Evolutionary conservation across 108 stramenopile genomes (phyloP).

Genomic region (Cyclotella distinguenda): DNA sequence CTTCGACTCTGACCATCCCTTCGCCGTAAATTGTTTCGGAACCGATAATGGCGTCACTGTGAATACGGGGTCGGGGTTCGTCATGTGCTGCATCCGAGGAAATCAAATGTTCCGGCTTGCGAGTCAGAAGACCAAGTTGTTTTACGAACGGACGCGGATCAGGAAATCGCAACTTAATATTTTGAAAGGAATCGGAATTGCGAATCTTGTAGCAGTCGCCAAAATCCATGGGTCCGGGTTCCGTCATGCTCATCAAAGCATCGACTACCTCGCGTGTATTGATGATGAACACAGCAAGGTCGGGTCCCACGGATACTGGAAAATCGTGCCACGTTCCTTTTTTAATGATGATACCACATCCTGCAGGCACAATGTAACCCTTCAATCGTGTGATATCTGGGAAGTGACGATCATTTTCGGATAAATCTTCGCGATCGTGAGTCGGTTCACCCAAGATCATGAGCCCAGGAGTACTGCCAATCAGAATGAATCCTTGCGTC

Average conservation of each 20-base stretch:
- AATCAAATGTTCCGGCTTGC: too few species aligned
- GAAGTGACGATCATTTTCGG: slow-evolving; percentile 8
- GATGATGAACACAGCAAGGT: slow-evolving; percentile 19
- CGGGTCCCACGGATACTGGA: slow-evolving; percentile 24
- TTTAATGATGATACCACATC: slow-evolving; percentile 32
- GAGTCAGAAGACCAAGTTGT: slow-evolving; percentile 6
- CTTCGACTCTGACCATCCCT: slow-evolving; percentile 23
- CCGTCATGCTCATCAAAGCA: slow-evolving; percentile 21
- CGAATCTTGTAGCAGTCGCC: slow-evolving; percentile 36
- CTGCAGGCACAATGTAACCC: slow-evolving; percentile 26
- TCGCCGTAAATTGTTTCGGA: slow-evolving; percentile 8
- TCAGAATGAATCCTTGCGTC: slow-evolving; percentile 25
- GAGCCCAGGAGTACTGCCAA: slow-evolving; percentile 18
- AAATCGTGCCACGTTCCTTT: slow-evolving; percentile 39
- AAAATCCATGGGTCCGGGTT: slow-evolving; percentile 26
- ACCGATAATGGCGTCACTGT: neutral
- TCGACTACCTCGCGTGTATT: slow-evolving; percentile 26
- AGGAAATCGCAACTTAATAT: slow-evolving; percentile 15
- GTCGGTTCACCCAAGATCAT: slow-evolving; percentile 36
- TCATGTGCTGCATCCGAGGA: too few species aligned
- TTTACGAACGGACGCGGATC: slow-evolving; percentile 21
- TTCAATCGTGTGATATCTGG: slow-evolving; percentile 22
- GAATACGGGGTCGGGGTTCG: neutral
- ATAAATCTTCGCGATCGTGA: slow-evolving; percentile 33
- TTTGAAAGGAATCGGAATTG: neutral